These are phyloP conservation scores for Solanum verrucosum DNA, from an alignment of 257 asterid genomes.

Conservation along the genomic window DNA sequence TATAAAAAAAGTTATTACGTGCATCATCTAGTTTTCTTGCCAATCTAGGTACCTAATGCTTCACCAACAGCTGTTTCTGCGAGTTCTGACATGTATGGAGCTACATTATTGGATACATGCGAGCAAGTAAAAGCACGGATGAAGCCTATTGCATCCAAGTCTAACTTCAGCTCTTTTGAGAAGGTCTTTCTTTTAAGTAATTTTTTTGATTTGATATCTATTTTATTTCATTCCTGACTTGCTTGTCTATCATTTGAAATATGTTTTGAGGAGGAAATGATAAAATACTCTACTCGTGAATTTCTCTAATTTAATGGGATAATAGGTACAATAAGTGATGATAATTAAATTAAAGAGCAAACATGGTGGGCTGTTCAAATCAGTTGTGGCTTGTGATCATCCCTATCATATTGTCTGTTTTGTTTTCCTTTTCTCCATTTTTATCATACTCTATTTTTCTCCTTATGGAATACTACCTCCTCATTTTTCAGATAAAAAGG, in stretches of 20 bases:
- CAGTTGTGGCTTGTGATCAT: not conserved
- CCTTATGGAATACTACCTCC: not conserved
- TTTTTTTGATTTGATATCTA: not conserved
- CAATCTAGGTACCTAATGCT: constrained; percentile 59
- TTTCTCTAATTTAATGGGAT: not conserved
- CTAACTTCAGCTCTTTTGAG: constrained; percentile 48
- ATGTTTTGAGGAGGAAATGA: not conserved
- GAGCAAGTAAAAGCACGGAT: constrained; percentile 85
- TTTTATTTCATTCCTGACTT: not conserved
- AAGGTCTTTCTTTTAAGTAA: constrained; percentile 40
- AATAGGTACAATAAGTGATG: not conserved
- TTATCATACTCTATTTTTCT: not conserved
- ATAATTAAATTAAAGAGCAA: not conserved
- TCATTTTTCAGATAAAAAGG: not conserved
- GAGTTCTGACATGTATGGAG: constrained; percentile 92
- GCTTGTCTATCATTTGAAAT: not conserved
- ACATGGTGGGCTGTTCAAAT: not conserved
- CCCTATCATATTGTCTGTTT: not conserved
- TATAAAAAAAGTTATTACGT: not conserved
- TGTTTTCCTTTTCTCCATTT: not conserved
- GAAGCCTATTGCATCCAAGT: constrained; percentile 55
- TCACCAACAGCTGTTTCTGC: constrained; percentile 50
- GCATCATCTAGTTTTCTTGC: not conserved
- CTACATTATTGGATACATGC: constrained; percentile 92
- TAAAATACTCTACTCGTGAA: not conserved